Evolutionary conservation across 2,329 filamentous ascomycete species (phyloP), one percentile per base, ranked within the genome.

Genomic region (Pseudomassariella vexata): DNA sequence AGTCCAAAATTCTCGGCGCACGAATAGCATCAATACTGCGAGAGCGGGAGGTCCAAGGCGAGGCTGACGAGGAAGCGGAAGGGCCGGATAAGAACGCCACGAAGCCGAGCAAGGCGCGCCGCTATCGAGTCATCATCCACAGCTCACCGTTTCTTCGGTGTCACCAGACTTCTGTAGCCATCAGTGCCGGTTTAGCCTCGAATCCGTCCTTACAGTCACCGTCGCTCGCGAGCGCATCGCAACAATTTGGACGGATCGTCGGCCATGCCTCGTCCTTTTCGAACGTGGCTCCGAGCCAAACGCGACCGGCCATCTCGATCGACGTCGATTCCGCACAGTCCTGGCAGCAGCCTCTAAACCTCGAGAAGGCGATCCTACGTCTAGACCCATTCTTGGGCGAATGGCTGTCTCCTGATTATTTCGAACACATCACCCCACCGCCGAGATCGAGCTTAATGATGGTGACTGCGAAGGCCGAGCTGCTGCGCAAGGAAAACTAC

Each of bases 351-450:
- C 10, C 34, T 15, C 18, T 14, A 6, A 43, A 46, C 5, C 46
- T 74, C 37, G 66, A 68, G 36, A 82, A 76, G 41, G 65, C 75
- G 3, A 68, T 79, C 8, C 62, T 98, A 28, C 82, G 92, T 1
- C 72, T 98, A 5, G 92, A 98, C 59, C 83, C 89, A 0, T 95
- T 94, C 52, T 70, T 98, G 0, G 90, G 92, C 29, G 92, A 98
- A 66, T 98, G 92, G 92, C 70, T 96, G 19, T 85, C 84, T 2
- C 86, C 88, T 1, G 82, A 89, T 51, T 98, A 98, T 57, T 98
- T 90, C 50, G 88, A 95, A 41, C 73, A 84, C 32, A 95, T 95
- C 42, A 90, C 85, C 0, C 85, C 88, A 3, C 92, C 92, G 9
- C 92, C 92, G 0, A 77, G 79, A 25, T 90, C 87, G 3, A 76